Conservation (phyloP, 1,139 yeast species). For the Sugiyamaella sp. region DNA sequence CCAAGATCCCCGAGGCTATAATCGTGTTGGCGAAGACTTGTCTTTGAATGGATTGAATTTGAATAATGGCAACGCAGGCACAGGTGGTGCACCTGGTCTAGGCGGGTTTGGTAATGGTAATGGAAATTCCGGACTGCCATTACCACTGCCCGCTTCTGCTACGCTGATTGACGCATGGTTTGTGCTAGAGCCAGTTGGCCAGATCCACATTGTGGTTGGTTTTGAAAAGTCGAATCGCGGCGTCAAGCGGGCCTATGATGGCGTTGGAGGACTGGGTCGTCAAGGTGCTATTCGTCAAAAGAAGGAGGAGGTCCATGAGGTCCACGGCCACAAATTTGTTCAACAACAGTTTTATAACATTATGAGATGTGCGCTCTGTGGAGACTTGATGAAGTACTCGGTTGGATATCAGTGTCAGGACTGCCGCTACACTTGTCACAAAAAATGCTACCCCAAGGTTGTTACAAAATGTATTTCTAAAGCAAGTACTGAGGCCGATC, state of each 20-base stretch:
- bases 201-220: slow-evolving; percentile 72
- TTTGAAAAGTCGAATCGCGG: slow-evolving; percentile 70
- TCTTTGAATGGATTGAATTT: not conserved
- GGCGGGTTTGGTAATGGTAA: too few species aligned
- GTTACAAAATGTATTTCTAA: slow-evolving; percentile 95
- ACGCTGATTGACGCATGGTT: slow-evolving; percentile 74
- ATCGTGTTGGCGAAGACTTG: slow-evolving; percentile 13
- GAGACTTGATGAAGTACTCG: slow-evolving; percentile 82
- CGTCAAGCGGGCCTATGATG: slow-evolving; percentile 48
- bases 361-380: slow-evolving; percentile 97
- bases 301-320: slow-evolving; percentile 93
- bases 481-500: slow-evolving; percentile 79
- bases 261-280: slow-evolving; percentile 83
- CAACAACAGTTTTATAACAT: slow-evolving; percentile 94
- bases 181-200: slow-evolving; percentile 92
- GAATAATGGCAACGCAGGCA: slow-evolving; percentile 11
- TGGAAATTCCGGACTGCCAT: not conserved
- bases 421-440: slow-evolving; percentile 91
- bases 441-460: slow-evolving; percentile 89
- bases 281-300: slow-evolving; percentile 97
- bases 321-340: slow-evolving; percentile 95
- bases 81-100: slow-evolving; percentile 1
- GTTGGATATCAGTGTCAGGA: slow-evolving; percentile 97
- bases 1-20: slow-evolving; percentile 15
- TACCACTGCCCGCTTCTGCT: slow-evolving; percentile 14